A percentile compares a stretch with the other conserved stretches of the same genome.
phyloP scores from a whole-genome alignment of 2,329 filamentous ascomycete species.

The Alternaria brassicae region DNA sequence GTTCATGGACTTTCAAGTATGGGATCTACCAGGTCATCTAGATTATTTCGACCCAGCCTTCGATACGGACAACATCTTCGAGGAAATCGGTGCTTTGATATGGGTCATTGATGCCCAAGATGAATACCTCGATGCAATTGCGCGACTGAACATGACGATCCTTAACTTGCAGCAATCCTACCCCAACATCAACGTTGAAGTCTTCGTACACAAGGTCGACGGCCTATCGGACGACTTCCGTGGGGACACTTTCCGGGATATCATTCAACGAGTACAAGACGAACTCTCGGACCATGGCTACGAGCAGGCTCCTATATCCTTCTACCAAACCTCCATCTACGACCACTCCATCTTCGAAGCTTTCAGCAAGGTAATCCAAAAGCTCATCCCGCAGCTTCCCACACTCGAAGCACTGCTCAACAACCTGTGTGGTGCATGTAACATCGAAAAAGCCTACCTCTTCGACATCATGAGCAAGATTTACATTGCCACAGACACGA shows the following conservation, averaged over 20 bases:
- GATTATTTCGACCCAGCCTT: constrained; percentile 90
- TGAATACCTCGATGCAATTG: constrained; percentile 92
- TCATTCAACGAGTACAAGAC: constrained; percentile 94
- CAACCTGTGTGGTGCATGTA: constrained; percentile 89
- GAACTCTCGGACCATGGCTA: constrained; percentile 92
- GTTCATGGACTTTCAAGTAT: constrained; percentile 99
- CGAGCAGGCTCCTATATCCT: constrained; percentile 91
- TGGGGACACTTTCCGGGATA: constrained; percentile 93
- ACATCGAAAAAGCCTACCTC: constrained; percentile 96
- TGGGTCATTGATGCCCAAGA: constrained; percentile 99
- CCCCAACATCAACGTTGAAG: constrained; percentile 94
- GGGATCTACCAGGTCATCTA: constrained; percentile 95
- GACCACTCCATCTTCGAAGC: constrained; percentile 98
- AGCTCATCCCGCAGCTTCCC: constrained; percentile 90
- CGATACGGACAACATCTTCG: constrained; percentile 92
- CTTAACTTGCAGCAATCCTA: constrained; percentile 87
- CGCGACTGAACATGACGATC: constrained; percentile 85
- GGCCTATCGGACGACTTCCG: constrained; percentile 97
- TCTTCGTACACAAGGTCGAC: constrained; percentile 99
- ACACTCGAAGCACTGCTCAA: constrained; percentile 94
- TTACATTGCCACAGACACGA: constrained; percentile 95
- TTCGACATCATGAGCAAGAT: constrained; percentile 99
- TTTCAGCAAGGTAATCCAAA: constrained; percentile 98
- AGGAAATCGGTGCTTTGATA: constrained; percentile 90
- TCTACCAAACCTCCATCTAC: constrained; percentile 97